Evolutionary conservation across 768 basidiomycete genomes (phyloP).

Genomic region (Lentinula guzmanii): DNA sequence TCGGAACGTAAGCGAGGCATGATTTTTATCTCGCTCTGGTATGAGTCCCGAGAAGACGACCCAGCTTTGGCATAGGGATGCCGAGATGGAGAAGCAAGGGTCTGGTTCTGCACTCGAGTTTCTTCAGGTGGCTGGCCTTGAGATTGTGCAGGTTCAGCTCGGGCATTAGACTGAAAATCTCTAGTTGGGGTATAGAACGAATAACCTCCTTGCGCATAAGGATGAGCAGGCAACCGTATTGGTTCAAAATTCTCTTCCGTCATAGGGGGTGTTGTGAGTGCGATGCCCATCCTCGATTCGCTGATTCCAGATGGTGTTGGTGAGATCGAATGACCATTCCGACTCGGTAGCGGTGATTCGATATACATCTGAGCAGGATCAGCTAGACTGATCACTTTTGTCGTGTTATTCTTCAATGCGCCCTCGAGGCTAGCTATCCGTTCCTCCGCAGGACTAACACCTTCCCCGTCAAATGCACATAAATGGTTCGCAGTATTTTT

Average conservation of each 20-base stretch:
- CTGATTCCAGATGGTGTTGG: conserved; percentile 23
- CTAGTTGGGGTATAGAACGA: conserved; percentile 17
- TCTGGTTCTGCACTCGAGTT: background rate
- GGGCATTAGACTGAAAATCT: conserved; percentile 23
- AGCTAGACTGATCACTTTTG: conserved; percentile 34
- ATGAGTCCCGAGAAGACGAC: conserved; percentile 24
- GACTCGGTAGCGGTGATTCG: conserved; percentile 13
- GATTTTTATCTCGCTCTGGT: conserved; percentile 24
- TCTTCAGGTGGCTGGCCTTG: background rate
- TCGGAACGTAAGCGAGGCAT: conserved; percentile 26
- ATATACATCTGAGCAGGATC: conserved; percentile 33
- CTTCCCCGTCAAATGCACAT: conserved; percentile 17
- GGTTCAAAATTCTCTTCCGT: conserved; percentile 21
- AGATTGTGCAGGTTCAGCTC: conserved; percentile 21
- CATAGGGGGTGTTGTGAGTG: conserved; percentile 28
- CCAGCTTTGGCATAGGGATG: conserved; percentile 40
- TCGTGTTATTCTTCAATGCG: conserved; percentile 32
- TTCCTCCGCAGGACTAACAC: conserved; percentile 15
- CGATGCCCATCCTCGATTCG: conserved; percentile 28
- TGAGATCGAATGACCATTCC: conserved; percentile 14
- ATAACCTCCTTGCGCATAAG: conserved; percentile 42
- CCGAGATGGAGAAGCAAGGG: conserved; percentile 29
- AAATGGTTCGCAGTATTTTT: conserved; percentile 21
- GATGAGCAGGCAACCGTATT: conserved; percentile 35
- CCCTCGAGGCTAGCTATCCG: conserved; percentile 25